Conservation (phyloP, 1,139 yeast species). For the Neolecta irregularis region DNA sequence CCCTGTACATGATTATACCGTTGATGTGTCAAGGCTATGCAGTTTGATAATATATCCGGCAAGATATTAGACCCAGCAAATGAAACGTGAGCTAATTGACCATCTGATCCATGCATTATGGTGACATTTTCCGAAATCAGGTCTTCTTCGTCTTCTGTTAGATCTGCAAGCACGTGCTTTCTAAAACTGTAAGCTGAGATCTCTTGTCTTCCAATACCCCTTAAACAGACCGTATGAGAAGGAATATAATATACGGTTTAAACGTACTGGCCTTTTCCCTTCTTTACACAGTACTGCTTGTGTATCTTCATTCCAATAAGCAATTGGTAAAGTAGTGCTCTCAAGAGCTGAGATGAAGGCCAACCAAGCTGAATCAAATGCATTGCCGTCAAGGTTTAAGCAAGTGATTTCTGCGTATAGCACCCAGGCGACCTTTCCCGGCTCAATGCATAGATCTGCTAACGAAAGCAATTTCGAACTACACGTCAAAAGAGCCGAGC, state of each 20-base stretch:
- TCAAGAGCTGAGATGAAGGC: conserved; percentile 12
- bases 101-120: conserved; percentile 1
- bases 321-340: conserved; percentile 12
- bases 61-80: conserved; percentile 1
- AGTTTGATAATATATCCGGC: conserved; percentile 1
- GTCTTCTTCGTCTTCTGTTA: conserved; percentile 12
- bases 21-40: conserved; percentile 1
- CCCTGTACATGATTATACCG: conserved; percentile 2
- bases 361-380: conserved; percentile 11
- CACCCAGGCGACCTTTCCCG: conserved; percentile 13
- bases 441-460: conserved; percentile 12
- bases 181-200: neutral
- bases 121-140: conserved; percentile 9
- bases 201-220: neutral
- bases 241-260: conserved; percentile 6
- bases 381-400: conserved; percentile 12
- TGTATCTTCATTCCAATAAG: conserved; percentile 12
- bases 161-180: conserved; percentile 11
- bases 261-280: conserved; percentile 6
- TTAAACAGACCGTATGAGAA: conserved; percentile 12
- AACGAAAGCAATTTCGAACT: conserved; percentile 6
- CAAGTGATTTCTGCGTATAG: conserved; percentile 13
- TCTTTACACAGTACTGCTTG: conserved; percentile 8
- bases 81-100: neutral
- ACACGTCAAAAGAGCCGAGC: neutral